phyloP scores from a whole-genome alignment of 352 stramenopile species.

The Globisporangium polare region DNA sequence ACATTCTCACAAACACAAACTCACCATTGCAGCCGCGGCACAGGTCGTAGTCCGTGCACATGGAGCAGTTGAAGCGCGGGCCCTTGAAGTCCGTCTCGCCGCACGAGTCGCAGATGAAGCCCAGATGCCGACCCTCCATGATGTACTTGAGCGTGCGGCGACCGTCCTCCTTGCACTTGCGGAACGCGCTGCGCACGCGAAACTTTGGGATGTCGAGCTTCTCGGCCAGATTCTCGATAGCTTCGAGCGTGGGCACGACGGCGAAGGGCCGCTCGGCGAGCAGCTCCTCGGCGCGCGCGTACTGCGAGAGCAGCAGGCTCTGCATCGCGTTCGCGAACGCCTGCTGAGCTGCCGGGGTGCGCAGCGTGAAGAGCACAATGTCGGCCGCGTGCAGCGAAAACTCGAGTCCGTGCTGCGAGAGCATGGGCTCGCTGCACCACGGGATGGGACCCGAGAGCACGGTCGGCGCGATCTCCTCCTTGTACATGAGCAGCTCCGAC shows the following conservation, averaged over 20 bases:
- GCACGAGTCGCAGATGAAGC: constrained; percentile 82
- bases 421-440: constrained; percentile 20
- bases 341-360: constrained; percentile 13
- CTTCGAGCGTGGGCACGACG: constrained; percentile 38
- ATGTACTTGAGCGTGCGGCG: constrained; percentile 67
- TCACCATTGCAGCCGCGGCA: constrained; percentile 59
- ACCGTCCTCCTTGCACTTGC: constrained; percentile 71
- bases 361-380: constrained; percentile 56
- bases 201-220: constrained; percentile 78
- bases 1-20: constrained; percentile 1
- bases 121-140: constrained; percentile 76
- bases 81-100: constrained; percentile 78
- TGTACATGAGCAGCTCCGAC: constrained; percentile 55
- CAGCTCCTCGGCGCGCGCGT: constrained; percentile 34
- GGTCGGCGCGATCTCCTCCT: constrained; percentile 72
- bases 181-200: constrained; percentile 71
- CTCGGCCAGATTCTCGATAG: constrained; percentile 62
- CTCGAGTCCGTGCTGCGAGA: constrained; percentile 13
- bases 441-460: constrained; percentile 44
- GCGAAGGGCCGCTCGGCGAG: constrained; percentile 16
- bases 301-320: constrained; percentile 36
- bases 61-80: constrained; percentile 63
- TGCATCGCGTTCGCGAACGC: constrained; percentile 25
- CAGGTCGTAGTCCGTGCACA: constrained; percentile 79
- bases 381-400: constrained; percentile 41